Percentiles rank a stretch among this genome's conserved stretches.
Conservation (phyloP, 2,329 filamentous ascomycete genomes). For the Fusarium coffeatum region DNA sequence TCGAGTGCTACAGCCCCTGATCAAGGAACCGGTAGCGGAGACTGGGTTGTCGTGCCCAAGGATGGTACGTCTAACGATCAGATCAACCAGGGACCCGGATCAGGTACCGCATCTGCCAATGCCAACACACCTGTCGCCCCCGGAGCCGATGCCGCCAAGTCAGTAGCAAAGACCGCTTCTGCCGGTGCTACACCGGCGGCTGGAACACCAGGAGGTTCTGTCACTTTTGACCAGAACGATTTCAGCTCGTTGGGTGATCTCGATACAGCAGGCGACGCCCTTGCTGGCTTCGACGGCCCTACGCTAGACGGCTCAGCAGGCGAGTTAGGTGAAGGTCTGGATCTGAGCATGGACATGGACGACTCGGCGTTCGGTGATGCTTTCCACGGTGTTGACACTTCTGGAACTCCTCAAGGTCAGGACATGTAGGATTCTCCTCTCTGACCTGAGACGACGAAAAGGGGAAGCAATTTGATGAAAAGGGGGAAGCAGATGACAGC, state of each 20-base stretch:
- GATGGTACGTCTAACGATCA: slow-evolving; percentile 61
- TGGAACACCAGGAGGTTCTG: slow-evolving; percentile 55
- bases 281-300: slow-evolving; percentile 73
- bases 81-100: slow-evolving; percentile 27
- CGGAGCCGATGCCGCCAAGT: slow-evolving; percentile 40
- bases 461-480: slow-evolving; percentile 3
- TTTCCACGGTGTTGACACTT: slow-evolving; percentile 72
- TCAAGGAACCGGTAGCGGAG: slow-evolving; percentile 66
- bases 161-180: slow-evolving; percentile 33
- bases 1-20: slow-evolving; percentile 58
- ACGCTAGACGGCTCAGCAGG: slow-evolving; percentile 59
- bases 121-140: slow-evolving; percentile 50
- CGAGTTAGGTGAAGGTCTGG: slow-evolving; percentile 66
- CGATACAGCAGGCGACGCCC: slow-evolving; percentile 77
- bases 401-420: slow-evolving; percentile 52
- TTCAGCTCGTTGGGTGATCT: slow-evolving; percentile 73
- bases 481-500: slow-evolving; percentile 1
- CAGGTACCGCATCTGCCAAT: slow-evolving; percentile 27
- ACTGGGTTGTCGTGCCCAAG: slow-evolving; percentile 82
- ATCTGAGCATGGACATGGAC: slow-evolving; percentile 75
- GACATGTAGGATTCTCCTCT: slow-evolving; percentile 48
- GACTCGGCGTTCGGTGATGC: slow-evolving; percentile 87
- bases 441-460: background rate
- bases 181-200: slow-evolving; percentile 44
- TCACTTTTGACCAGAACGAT: slow-evolving; percentile 66